Conservation (phyloP, 129 eudicot genomes). For the Pseudognaphalium luteoalbum region DNA sequence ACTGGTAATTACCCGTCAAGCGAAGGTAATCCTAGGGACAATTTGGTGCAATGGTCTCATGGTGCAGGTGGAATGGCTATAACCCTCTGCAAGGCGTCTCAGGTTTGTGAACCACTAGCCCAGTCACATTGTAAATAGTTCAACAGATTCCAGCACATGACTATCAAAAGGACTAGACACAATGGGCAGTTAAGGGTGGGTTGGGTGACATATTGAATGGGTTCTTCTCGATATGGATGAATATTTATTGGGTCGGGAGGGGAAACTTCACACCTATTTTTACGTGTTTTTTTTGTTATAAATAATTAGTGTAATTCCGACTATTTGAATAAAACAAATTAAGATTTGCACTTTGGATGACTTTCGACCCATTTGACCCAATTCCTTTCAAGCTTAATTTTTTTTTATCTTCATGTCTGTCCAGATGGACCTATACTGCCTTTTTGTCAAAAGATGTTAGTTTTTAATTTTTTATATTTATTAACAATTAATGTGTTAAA, state of each 20-base stretch:
- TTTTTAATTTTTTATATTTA: too few species aligned
- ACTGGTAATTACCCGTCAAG: conserved; percentile 88
- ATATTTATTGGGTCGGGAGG: neutral
- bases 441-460: neutral
- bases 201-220: neutral
- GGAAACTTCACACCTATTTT: too few species aligned
- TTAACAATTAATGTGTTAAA: neutral
- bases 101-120: conserved; percentile 44
- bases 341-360: neutral
- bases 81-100: conserved; percentile 83
- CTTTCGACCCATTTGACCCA: neutral
- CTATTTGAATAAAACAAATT: neutral
- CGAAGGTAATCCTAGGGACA: conserved; percentile 83
- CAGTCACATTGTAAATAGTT: neutral
- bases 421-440: neutral
- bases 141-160: neutral
- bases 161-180: neutral
- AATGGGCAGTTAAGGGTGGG: neutral
- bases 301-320: neutral
- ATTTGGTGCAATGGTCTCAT: conserved; percentile 89
- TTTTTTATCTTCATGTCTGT: neutral
- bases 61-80: conserved; percentile 82
- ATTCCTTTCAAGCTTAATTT: neutral
- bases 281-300: too few species aligned
- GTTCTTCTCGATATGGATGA: neutral